phyloP scores from a whole-genome alignment of 805 yeast species.

The Pichia heedii region DNA sequence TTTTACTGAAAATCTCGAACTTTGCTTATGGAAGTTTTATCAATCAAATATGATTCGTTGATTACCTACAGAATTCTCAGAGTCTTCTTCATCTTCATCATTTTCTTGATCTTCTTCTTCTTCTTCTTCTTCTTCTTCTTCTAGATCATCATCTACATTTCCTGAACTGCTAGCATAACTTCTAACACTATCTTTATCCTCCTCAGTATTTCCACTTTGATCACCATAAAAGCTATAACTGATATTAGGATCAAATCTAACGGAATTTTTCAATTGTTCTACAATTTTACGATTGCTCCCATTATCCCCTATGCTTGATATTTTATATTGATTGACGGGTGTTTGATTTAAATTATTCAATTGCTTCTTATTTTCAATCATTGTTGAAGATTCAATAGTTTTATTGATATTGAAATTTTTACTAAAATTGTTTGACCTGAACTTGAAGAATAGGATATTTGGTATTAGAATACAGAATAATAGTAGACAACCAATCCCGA shows the following conservation, averaged over 20 bases:
- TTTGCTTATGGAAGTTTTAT: no score
- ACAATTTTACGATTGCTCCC: neutral
- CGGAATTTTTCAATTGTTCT: slow-evolving; percentile 1
- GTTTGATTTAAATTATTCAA: neutral
- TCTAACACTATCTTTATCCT: neutral
- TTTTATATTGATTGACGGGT: neutral
- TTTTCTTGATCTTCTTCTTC: neutral
- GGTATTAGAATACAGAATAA: slow-evolving; percentile 19
- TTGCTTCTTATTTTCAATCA: no score
- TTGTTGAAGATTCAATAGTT: neutral
- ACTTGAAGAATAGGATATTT: slow-evolving; percentile 20
- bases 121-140: neutral
- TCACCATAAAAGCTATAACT: slow-evolving; percentile 21
- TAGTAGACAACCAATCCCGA: slow-evolving; percentile 13
- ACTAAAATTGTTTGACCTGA: slow-evolving; percentile 20
- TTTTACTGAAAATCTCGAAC: no score
- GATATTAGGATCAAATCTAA: slow-evolving; percentile 25
- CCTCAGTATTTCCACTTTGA: slow-evolving; percentile 3
- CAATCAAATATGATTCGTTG: slow-evolving; percentile 3
- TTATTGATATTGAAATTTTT: slow-evolving; percentile 16
- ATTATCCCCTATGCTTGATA: no score
- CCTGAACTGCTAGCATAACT: no score
- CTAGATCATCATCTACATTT: no score
- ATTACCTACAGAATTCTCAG: slow-evolving; percentile 1
- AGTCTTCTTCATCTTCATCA: neutral